These are phyloP conservation scores for Colletotrichum graminicola DNA, from an alignment of 2,329 filamentous ascomycete genomes.

Conservation along the genomic window DNA sequence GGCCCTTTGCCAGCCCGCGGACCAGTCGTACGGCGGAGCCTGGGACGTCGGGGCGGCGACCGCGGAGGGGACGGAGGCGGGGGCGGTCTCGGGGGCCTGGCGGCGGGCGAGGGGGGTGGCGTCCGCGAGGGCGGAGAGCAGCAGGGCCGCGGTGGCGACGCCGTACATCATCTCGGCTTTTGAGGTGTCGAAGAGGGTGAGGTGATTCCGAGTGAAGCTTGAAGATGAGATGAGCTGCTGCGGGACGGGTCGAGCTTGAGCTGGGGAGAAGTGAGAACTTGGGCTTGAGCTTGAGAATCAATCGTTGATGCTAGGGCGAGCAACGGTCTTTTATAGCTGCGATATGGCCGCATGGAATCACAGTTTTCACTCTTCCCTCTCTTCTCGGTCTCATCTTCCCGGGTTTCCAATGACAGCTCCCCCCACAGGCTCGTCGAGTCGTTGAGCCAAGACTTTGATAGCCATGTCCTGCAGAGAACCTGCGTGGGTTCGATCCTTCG, in stretches of 20 bases:
- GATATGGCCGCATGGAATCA: constrained; percentile 3
- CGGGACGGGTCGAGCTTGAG: background rate
- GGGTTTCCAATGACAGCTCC: background rate
- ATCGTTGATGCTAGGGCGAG: background rate
- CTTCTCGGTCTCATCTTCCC: background rate
- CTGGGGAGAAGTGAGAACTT: background rate
- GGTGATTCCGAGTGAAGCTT: background rate
- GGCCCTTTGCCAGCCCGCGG: constrained; percentile 49
- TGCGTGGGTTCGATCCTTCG: constrained; percentile 18
- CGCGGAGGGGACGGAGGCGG: constrained; percentile 38
- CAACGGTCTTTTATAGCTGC: constrained; percentile 38
- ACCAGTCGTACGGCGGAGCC: constrained; percentile 50
- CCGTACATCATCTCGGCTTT: constrained; percentile 36
- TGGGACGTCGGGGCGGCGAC: constrained; percentile 41
- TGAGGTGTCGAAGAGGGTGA: background rate
- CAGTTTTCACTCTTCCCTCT: background rate
- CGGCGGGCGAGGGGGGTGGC: constrained; percentile 48
- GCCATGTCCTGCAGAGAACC: constrained; percentile 8
- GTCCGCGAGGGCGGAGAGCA: constrained; percentile 46
- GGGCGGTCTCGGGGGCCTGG: constrained; percentile 42
- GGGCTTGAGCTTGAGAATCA: constrained; percentile 5
- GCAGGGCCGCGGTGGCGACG: constrained; percentile 40
- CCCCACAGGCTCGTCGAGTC: constrained; percentile 1
- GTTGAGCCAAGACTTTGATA: constrained; percentile 29
- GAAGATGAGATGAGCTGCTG: background rate